Evolutionary conservation across 176 grass and related monocot species (phyloP).

Genomic region (Pharus latifolius): DNA sequence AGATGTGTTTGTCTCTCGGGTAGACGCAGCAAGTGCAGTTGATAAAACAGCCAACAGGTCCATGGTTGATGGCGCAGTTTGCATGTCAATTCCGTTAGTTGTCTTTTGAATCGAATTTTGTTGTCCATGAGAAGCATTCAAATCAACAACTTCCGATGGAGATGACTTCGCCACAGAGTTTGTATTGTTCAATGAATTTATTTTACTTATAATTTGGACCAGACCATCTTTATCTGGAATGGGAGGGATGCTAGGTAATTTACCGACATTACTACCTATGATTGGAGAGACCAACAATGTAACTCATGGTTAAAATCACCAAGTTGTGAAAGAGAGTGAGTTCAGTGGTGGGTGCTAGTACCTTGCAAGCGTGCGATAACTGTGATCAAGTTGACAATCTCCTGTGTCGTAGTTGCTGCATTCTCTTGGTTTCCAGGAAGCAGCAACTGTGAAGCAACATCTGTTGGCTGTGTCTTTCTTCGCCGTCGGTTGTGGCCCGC

Average conservation of each 20-base stretch:
- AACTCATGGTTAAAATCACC: neutral
- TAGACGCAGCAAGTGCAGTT: conserved; percentile 44
- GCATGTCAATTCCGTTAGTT: conserved; percentile 18
- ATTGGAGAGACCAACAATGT: neutral
- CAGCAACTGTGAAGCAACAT: conserved; percentile 69
- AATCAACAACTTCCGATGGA: conserved; percentile 59
- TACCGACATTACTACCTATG: conserved; percentile 50
- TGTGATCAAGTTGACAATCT: conserved; percentile 84
- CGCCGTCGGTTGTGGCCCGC: conserved; percentile 83
- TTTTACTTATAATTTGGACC: conserved; percentile 71
- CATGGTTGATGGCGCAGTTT: conserved; percentile 44
- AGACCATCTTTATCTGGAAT: conserved; percentile 67
- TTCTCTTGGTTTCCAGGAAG: conserved; percentile 81
- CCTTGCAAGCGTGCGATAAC: conserved; percentile 82
- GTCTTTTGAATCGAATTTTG: conserved; percentile 42
- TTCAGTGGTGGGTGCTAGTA: neutral
- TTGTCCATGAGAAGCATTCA: conserved; percentile 51
- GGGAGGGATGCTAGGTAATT: conserved; percentile 35
- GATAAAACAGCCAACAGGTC: conserved; percentile 65
- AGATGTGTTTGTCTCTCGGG: conserved; percentile 47
- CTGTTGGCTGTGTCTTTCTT: conserved; percentile 86
- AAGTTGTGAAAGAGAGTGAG: neutral
- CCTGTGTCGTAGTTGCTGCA: conserved; percentile 48
- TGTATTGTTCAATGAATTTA: conserved; percentile 55
- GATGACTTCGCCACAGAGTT: conserved; percentile 43